These are phyloP conservation scores for Penicillium silybi DNA, from an alignment of 495 filamentous ascomycete genomes.

Conservation along the genomic window DNA sequence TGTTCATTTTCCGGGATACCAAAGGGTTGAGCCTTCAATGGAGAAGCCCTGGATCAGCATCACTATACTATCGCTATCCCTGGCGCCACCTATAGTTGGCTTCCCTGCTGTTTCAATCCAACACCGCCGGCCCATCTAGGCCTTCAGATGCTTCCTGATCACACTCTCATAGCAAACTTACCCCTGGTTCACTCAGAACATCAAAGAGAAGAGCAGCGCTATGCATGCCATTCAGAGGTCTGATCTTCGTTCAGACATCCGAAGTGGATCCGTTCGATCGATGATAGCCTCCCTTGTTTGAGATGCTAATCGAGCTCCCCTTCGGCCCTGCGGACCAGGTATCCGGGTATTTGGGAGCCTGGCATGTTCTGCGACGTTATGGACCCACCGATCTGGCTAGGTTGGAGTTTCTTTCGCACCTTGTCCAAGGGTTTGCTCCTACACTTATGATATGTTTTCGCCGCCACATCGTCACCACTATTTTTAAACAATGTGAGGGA, in stretches of 20 bases:
- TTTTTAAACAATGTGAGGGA: background rate
- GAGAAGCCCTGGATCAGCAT: background rate
- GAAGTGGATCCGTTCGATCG: background rate
- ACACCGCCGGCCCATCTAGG: background rate
- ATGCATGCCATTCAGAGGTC: slow-evolving; percentile 10
- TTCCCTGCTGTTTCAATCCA: background rate
- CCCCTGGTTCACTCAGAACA: background rate
- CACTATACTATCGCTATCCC: background rate
- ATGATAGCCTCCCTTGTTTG: slow-evolving; percentile 18
- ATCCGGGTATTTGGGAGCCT: slow-evolving; percentile 22
- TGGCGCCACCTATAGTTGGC: background rate
- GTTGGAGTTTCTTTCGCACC: background rate
- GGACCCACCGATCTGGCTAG: slow-evolving; percentile 12
- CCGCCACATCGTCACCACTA: slow-evolving; percentile 2
- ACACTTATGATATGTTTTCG: background rate
- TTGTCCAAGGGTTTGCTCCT: slow-evolving; percentile 5
- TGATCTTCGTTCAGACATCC: background rate
- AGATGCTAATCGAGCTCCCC: slow-evolving; percentile 13
- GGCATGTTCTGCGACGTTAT: slow-evolving; percentile 15
- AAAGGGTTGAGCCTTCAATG: background rate
- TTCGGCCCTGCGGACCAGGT: slow-evolving; percentile 16
- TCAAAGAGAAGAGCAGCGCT: background rate
- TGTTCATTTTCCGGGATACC: background rate
- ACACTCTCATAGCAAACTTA: background rate
- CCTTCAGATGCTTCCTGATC: background rate